These are phyloP conservation scores for Myrica gale DNA, from an alignment of 306 rosid species.

Conservation along the genomic window DNA sequence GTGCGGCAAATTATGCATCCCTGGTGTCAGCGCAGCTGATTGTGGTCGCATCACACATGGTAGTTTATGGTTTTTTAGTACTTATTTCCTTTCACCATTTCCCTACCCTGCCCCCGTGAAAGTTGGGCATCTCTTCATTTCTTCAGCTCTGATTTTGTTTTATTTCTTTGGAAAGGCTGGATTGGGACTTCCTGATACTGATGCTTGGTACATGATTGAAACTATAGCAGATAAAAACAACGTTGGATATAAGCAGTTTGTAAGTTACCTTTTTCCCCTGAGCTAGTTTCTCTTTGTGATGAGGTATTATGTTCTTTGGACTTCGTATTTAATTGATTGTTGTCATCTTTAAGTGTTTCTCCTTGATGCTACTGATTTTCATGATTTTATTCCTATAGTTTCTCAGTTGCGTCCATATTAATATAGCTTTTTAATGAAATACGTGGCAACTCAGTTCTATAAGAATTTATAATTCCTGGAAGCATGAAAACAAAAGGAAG, in stretches of 20 bases:
- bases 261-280: constrained; percentile 40
- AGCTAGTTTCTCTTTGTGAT: background rate
- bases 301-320: background rate
- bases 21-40: constrained; percentile 81
- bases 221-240: constrained; percentile 88
- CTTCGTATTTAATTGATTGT: background rate
- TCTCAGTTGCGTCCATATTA: background rate
- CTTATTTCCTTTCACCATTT: constrained; percentile 14
- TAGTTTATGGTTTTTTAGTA: constrained; percentile 35
- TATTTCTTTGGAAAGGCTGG: constrained; percentile 67
- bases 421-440: background rate
- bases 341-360: background rate
- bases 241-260: constrained; percentile 89
- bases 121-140: constrained; percentile 2
- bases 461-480: background rate
- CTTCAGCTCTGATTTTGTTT: constrained; percentile 24
- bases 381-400: background rate
- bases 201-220: constrained; percentile 95
- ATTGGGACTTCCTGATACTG: constrained; percentile 84
- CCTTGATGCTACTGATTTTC: background rate
- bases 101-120: constrained; percentile 13
- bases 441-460: background rate
- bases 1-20: constrained; percentile 89
- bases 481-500: too few species aligned
- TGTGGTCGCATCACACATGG: constrained; percentile 89